phyloP scores from a whole-genome alignment of 108 stramenopile genomes.

The Skeletonema potamos region DNA sequence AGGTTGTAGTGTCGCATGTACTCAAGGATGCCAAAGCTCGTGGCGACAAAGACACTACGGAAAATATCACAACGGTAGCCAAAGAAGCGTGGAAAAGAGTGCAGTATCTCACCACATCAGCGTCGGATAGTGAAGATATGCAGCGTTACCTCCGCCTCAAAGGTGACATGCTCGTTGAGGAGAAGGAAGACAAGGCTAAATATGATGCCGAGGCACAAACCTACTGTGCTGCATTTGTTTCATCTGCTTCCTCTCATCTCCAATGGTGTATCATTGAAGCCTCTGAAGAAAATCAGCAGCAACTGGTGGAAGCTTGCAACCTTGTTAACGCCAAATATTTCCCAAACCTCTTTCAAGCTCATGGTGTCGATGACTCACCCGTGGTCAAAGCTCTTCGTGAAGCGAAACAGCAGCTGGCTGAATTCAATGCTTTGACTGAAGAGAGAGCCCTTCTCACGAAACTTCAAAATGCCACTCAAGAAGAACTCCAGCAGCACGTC shows the following conservation, averaged over 20 bases:
- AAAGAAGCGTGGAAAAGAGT: slow-evolving; percentile 3
- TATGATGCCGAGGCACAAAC: background rate
- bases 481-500: background rate
- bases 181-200: background rate
- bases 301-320: background rate
- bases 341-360: background rate
- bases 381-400: background rate
- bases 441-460: background rate
- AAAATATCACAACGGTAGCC: background rate
- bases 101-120: background rate
- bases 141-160: background rate
- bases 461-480: background rate
- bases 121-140: background rate
- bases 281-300: background rate
- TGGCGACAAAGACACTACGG: background rate
- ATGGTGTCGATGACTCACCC: background rate
- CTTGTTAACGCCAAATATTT: background rate
- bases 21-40: slow-evolving; percentile 2
- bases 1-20: no score
- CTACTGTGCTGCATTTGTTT: background rate
- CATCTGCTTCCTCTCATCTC: background rate
- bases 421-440: background rate
- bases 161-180: background rate
- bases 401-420: background rate
- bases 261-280: background rate